phyloP scores from a whole-genome alignment of 345 rosid species.

The Boechera stricta region DNA sequence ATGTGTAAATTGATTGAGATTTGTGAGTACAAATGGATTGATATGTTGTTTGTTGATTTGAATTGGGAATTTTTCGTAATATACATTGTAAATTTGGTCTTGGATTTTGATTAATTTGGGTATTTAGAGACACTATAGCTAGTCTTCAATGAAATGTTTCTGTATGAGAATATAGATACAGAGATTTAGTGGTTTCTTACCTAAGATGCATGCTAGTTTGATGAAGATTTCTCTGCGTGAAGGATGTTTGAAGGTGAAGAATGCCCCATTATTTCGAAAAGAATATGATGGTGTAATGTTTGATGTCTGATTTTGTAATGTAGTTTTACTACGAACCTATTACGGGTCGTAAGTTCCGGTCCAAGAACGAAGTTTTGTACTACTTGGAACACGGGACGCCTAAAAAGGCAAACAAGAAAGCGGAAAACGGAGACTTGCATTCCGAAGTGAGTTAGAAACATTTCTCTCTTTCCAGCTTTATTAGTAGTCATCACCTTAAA shows the following conservation, averaged over 20 bases:
- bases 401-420: slow-evolving; percentile 30
- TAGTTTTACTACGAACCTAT: slow-evolving; percentile 51
- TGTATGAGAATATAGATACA: background rate
- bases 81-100: too few relatives aligned
- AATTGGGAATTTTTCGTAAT: background rate
- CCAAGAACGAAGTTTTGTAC: slow-evolving; percentile 47
- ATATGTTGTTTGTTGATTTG: background rate
- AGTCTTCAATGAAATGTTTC: background rate
- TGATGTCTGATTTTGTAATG: slow-evolving; percentile 8
- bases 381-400: slow-evolving; percentile 44
- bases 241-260: slow-evolving; percentile 1
- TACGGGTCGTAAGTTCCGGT: slow-evolving; percentile 47
- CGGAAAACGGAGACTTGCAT: slow-evolving; percentile 32
- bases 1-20: too few relatives aligned
- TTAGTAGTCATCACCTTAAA: background rate
- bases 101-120: background rate
- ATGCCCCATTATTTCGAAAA: background rate
- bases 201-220: background rate
- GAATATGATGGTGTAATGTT: background rate
- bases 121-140: background rate
- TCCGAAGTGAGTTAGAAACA: slow-evolving; percentile 47
- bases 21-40: background rate
- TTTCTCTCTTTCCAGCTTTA: background rate
- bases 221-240: background rate
- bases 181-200: background rate